Evolutionary conservation across 2,329 filamentous ascomycete genomes (phyloP), one percentile per base, ranked within the genome.

Genomic region (Venturia oleaginea): DNA sequence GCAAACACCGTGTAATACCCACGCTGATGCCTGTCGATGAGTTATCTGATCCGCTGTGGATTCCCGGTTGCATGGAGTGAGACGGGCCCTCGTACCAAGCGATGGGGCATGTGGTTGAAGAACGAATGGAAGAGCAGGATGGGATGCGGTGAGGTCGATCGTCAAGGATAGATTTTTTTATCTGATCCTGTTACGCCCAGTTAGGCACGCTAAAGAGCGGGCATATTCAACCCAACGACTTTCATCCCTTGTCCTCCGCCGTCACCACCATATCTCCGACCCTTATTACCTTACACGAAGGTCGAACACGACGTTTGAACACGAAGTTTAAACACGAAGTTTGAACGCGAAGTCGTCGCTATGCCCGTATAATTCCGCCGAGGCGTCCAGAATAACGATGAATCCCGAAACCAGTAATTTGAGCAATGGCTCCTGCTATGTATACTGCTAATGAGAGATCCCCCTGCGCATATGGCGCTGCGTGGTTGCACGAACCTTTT

Each of bases 31-130:
- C 51, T 57, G 51, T 34, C 51, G 6, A 34, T 10, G 51, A 55
- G 11, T 54, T 57, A 57, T 57, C 30, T 57, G 51, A 57, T 57
- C 51, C 51, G 51, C 51, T 57, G 51, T 57, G 51, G 51, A n/a
- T 22, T n/a, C 24, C 30, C 27, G 27, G n/a, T 19, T 55, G 48
- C 48, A 55, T 15, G 24, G 4, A 55, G 48, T 32, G 30, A 34
- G 48, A 55, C 48, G 17, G 19, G 51, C 6, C 24, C 5, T 17
- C 10, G 11, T 51, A 22, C 3, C 22, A 51, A 51, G 46, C 22
- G 46, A 15, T 7, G n/a, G 13, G 22, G 22, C 19, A 19, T 32
- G 27, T 34, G 13, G 24, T 55, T 34, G 51, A 19, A 34, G 30
- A 6, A 34, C 51, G 30, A 57, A 57, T 57, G 51, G 7, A 34